These are phyloP conservation scores for Volvariella surrecta DNA, from an alignment of 1,284 basidiomycete genomes.

Conservation along the genomic window DNA sequence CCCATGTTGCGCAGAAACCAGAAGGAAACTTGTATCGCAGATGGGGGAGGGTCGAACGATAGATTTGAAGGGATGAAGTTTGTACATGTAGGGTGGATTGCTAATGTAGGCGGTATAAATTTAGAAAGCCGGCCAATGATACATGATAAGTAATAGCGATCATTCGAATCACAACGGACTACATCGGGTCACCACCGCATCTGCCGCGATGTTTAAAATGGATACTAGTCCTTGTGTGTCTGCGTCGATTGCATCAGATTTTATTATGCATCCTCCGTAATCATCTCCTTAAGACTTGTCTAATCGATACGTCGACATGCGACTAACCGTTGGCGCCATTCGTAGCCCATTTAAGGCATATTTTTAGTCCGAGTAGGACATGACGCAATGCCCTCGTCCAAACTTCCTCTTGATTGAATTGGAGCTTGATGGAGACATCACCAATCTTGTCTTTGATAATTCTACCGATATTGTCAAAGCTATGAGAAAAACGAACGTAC, in stretches of 20 bases:
- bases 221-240: too few relatives aligned
- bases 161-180: background rate
- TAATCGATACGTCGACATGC: too few relatives aligned
- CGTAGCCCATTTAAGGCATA: conserved; percentile 77
- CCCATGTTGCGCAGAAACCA: conserved; percentile 62
- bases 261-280: too few relatives aligned
- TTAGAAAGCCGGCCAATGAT: background rate
- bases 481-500: conserved; percentile 6
- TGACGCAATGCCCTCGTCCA: conserved; percentile 95
- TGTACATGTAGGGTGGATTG: conserved; percentile 7
- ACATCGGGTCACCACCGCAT: background rate
- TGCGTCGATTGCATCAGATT: too few relatives aligned
- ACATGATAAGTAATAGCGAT: too few relatives aligned
- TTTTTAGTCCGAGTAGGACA: conserved; percentile 84
- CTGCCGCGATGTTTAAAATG: background rate
- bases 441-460: conserved; percentile 94
- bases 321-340: conserved; percentile 56
- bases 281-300: too few relatives aligned
- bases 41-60: conserved; percentile 1
- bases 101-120: conserved; percentile 6
- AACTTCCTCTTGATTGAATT: conserved; percentile 90
- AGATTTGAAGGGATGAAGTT: background rate
- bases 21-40: too few relatives aligned
- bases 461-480: conserved; percentile 35
- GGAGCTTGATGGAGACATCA: conserved; percentile 88